A percentile compares a stretch with the other conserved stretches of the same genome.
Conservation (phyloP, 257 asterid species). For the Primulina eburnea region DNA sequence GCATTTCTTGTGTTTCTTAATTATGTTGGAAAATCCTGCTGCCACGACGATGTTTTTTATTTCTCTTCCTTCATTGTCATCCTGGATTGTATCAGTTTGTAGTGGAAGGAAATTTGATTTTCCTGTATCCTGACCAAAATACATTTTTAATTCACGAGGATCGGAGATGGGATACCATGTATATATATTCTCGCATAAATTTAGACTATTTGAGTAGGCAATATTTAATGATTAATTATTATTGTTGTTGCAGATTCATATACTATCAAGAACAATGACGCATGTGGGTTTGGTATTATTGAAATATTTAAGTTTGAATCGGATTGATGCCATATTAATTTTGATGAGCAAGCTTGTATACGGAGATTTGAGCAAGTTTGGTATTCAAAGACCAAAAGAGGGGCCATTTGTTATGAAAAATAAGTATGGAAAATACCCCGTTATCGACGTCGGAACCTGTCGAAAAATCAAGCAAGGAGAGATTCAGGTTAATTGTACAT, state of each 20-base stretch:
- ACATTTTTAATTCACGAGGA: too few species aligned
- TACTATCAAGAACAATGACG: constrained; percentile 44
- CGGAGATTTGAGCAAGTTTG: constrained; percentile 56
- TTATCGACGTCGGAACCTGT: constrained; percentile 62
- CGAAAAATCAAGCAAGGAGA: constrained; percentile 46
- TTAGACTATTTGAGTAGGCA: too few species aligned
- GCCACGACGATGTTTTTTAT: too few species aligned
- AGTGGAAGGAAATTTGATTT: too few species aligned
- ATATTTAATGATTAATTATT: too few species aligned
- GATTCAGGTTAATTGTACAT: constrained; percentile 45
- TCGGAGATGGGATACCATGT: too few species aligned
- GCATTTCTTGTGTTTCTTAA: too few species aligned
- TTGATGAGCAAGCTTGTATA: constrained; percentile 42
- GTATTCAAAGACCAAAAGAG: constrained; percentile 53
- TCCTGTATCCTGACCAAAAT: too few species aligned
- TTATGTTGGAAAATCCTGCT: too few species aligned
- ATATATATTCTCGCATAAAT: too few species aligned
- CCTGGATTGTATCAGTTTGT: too few species aligned
- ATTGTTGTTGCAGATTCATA: constrained; percentile 42
- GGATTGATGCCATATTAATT: constrained; percentile 38
- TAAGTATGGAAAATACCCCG: constrained; percentile 65
- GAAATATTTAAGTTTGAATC: constrained; percentile 26
- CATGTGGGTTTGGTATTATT: constrained; percentile 25
- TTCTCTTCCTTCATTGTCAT: too few species aligned
- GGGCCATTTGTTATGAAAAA: constrained; percentile 53